A percentile compares a stretch with the other conserved stretches of the same genome.
Evolutionary conservation across 1,139 yeast genomes (phyloP).

Genomic region (Nakaseomyces nivariensis): DNA sequence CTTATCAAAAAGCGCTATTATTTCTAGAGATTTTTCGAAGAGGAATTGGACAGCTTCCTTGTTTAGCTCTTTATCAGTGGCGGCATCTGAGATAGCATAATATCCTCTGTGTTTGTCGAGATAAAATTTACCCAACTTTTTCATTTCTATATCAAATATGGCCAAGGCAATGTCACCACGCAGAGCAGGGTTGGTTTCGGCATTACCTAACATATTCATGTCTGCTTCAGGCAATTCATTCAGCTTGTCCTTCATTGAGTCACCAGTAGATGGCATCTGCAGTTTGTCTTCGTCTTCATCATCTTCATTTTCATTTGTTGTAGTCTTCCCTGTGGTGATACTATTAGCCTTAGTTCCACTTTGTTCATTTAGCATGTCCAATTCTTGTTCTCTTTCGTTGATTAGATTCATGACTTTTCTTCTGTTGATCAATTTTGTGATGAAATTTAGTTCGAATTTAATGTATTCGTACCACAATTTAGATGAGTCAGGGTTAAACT

Average conservation of each 20-base stretch:
- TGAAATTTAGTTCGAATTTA: constrained; percentile 77
- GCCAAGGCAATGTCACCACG: constrained; percentile 84
- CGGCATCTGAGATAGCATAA: constrained; percentile 19
- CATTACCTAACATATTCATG: constrained; percentile 73
- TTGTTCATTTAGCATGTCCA: constrained; percentile 34
- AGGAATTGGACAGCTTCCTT: constrained; percentile 28
- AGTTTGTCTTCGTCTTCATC: constrained; percentile 36
- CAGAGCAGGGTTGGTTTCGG: constrained; percentile 81
- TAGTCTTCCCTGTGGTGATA: constrained; percentile 17
- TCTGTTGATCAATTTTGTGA: constrained; percentile 74
- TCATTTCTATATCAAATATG: constrained; percentile 64
- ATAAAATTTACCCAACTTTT: constrained; percentile 33
- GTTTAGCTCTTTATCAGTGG: constrained; percentile 21
- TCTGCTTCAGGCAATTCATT: constrained; percentile 79
- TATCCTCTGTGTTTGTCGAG: constrained; percentile 28
- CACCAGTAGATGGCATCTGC: constrained; percentile 39
- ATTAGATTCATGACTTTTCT: constrained; percentile 72
- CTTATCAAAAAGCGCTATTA: constrained; percentile 50
- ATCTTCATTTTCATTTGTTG: constrained; percentile 24
- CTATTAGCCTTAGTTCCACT: neutral
- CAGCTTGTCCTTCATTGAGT: constrained; percentile 51
- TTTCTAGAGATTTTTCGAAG: constrained; percentile 37
- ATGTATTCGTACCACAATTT: constrained; percentile 80
- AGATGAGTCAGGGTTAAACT: constrained; percentile 68
- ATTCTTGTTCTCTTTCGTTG: constrained; percentile 57